Percentiles rank a stretch among this genome's conserved stretches.
These are phyloP conservation scores for Naganishia randhawae DNA, from an alignment of 768 basidiomycete species.

Conservation along the genomic window DNA sequence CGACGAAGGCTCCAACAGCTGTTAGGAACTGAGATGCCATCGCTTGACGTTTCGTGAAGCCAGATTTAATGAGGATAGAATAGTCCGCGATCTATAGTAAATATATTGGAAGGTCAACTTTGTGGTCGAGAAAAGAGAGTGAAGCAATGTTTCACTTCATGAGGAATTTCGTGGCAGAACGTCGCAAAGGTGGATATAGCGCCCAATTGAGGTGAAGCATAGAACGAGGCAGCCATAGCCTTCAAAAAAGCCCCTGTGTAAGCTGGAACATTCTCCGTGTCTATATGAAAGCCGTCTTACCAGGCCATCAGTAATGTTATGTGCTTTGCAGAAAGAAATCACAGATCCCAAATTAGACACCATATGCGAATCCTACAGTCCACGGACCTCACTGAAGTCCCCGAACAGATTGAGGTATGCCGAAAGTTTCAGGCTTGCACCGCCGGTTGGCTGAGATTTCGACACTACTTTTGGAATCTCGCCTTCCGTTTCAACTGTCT, in stretches of 20 bases:
- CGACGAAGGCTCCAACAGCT: conserved; percentile 84
- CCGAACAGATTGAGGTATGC: conserved; percentile 90
- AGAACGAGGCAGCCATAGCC: conserved; percentile 94
- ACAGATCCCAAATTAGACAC: neutral
- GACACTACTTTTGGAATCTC: neutral
- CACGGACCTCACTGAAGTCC: conserved; percentile 63
- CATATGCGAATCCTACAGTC: too few relatives aligned
- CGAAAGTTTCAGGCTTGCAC: conserved; percentile 73
- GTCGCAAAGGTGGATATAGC: conserved; percentile 93
- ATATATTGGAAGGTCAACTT: neutral
- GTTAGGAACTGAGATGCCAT: conserved; percentile 92
- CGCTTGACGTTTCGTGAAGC: conserved; percentile 83
- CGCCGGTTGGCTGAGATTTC: conserved; percentile 31
- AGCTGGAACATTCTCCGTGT: neutral
- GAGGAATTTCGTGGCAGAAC: conserved; percentile 91
- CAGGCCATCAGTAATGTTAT: conserved; percentile 94
- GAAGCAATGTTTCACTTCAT: conserved; percentile 57
- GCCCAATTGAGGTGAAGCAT: conserved; percentile 87
- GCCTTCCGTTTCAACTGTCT: neutral
- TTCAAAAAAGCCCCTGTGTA: conserved; percentile 13
- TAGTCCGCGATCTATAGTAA: conserved; percentile 73
- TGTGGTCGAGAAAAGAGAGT: neutral
- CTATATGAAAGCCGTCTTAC: conserved; percentile 58
- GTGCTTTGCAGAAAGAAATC: conserved; percentile 46
- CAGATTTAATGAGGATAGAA: conserved; percentile 78